Base-by-base conservation (phyloP, 1,139 yeast genomes). In the Geotrichum siamense region DNA sequence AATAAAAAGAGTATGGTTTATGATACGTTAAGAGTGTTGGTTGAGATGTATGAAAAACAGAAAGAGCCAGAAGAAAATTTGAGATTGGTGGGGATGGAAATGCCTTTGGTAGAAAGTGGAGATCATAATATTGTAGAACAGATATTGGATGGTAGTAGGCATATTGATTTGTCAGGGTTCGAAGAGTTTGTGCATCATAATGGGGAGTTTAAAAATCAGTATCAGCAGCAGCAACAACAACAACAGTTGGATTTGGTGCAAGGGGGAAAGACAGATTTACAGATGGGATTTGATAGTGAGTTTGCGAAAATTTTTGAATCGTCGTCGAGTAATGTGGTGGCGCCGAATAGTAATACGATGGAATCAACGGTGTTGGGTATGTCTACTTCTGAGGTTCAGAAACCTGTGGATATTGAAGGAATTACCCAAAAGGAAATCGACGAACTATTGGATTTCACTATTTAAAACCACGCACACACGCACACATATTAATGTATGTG, bases 31-130 rank as follows among this genome's bases (percentile, higher is more conserved):
- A 8, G 37, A 16, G 37, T 33, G 4, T 26, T 33, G 25, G 37
- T 33, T 19, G 37, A 33, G n/a, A 33, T 33, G 37, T 33, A 33
- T 26, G 37, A 33, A 16, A 33, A 33, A 13, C 37, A 33, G 21
- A 22, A 22, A 21, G n/a, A 15, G 13, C 37, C 37, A 15, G 21
- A 15, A 20, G 15, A 20, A 3, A 33, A 9, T 6, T 12, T 8
- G n/a, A 5, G 15, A n/a, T 21, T 6, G 20, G 8, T 6, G 5
- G 37, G 37, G n/a, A 9, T 5, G 10, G 25, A 8, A 8, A 33
- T 8, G 16, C 15, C 10, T 5, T 10, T 20, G 10, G 9, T 5
- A 3, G 17, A 33, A 5, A 19, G 16, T 5, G 19, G 5, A n/a
- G 19, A 33, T 8, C 6, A 17, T 16, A 33, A 26, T 21, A 20